Conservation (phyloP, 2,329 filamentous ascomycete species). For the Fusarium pilosicola region DNA sequence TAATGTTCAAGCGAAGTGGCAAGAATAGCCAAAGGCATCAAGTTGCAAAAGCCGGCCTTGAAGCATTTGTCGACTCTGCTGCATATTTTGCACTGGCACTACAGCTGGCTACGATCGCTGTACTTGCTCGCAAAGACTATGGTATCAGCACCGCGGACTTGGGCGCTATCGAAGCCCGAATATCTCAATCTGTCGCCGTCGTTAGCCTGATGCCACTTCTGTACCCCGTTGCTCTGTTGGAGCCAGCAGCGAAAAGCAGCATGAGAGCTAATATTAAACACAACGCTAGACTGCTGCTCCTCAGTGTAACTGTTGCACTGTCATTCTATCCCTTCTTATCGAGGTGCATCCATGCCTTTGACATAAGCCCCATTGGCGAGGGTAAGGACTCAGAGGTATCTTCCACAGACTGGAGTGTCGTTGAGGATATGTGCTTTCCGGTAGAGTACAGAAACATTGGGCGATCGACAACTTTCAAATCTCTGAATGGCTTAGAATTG, state of each 20-base stretch:
- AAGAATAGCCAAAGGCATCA: background rate
- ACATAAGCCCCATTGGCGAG: constrained; percentile 17
- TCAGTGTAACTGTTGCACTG: constrained; percentile 16
- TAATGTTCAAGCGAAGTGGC: background rate
- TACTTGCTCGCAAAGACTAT: constrained; percentile 40
- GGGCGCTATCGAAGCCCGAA: constrained; percentile 37
- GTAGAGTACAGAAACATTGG: background rate
- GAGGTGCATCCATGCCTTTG: constrained; percentile 37
- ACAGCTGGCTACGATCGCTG: constrained; percentile 33
- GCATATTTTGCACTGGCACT: constrained; percentile 38
- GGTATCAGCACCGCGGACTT: constrained; percentile 34
- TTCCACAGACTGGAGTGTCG: background rate
- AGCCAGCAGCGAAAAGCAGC: background rate
- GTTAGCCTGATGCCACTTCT: constrained; percentile 40
- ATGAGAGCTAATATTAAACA: background rate
- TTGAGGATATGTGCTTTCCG: constrained; percentile 25
- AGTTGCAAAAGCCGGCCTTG: constrained; percentile 1
- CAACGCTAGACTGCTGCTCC: constrained; percentile 15
- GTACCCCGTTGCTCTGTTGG: constrained; percentile 29
- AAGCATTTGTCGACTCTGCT: constrained; percentile 31
- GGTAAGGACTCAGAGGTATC: constrained; percentile 13
- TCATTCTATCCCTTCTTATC: constrained; percentile 43
- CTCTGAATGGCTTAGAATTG: constrained; percentile 8
- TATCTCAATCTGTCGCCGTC: constrained; percentile 33
- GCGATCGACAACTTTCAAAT: constrained; percentile 1